phyloP scores from a whole-genome alignment of 2,329 filamentous ascomycete genomes.

The Penicillium sp. region DNA sequence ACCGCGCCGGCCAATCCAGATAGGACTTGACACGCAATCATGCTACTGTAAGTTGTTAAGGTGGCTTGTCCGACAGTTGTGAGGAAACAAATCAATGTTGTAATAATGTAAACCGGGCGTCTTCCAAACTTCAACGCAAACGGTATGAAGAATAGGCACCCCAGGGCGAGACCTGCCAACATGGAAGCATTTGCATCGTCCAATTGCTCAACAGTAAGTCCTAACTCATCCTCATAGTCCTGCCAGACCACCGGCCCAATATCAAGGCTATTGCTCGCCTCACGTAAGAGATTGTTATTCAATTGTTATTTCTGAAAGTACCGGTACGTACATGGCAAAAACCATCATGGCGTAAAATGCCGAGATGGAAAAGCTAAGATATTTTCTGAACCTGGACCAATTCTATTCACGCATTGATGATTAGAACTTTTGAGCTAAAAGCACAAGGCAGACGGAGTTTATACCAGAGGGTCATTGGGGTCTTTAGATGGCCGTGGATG shows the following conservation, averaged over 20 bases:
- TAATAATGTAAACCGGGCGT: slow-evolving; percentile 38
- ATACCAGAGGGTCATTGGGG: slow-evolving; percentile 31
- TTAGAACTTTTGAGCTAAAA: not conserved
- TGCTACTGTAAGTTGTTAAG: slow-evolving; percentile 42
- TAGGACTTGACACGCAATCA: slow-evolving; percentile 41
- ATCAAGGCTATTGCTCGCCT: slow-evolving; percentile 22
- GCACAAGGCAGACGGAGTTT: slow-evolving; percentile 1
- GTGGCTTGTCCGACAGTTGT: slow-evolving; percentile 42
- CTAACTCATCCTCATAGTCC: slow-evolving; percentile 40
- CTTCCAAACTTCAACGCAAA: slow-evolving; percentile 47
- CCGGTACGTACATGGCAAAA: slow-evolving; percentile 23
- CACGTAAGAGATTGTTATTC: not conserved
- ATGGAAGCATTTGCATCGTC: slow-evolving; percentile 46
- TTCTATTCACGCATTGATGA: slow-evolving; percentile 22
- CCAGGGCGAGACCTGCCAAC: slow-evolving; percentile 40
- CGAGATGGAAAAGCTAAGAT: slow-evolving; percentile 35
- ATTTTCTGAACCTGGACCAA: slow-evolving; percentile 36
- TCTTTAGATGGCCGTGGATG: slow-evolving; percentile 29
- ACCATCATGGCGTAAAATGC: slow-evolving; percentile 39
- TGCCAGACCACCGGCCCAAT: slow-evolving; percentile 43
- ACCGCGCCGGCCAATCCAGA: slow-evolving; percentile 44
- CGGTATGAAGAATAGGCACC: slow-evolving; percentile 42
- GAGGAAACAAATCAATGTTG: not conserved
- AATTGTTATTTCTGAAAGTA: not conserved
- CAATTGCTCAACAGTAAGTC: slow-evolving; percentile 38